Base-by-base conservation (phyloP, 345 rosid species). In the Draba incana region DNA sequence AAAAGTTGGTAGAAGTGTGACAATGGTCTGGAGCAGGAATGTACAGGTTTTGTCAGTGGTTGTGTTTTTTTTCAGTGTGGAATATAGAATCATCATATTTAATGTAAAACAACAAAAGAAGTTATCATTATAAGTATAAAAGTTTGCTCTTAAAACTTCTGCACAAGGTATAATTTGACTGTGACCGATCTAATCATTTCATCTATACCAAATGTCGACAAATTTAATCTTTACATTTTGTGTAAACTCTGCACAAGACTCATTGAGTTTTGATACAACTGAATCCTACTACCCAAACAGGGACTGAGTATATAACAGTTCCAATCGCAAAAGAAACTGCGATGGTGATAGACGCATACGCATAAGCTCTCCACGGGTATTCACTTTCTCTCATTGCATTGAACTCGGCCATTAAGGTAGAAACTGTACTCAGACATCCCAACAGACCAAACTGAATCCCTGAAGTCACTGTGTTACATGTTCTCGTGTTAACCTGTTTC, bases 371-470 rank as follows among this genome's bases (percentile, higher is more conserved):
- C 92, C 94, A 84, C 27, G 82, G 83, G 30, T 77, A 52, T 8
- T 61, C 68, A 68, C 96, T 83, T 64, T 81, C 87, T 70, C 88
- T 82, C 98, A 90, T 88, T 6, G 97, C 88, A 12, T 93, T 76
- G 81, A 87, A 93, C 86, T 93, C 98, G 0, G 96, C 92, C 42
- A 90, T 84, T 69, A 93, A 82, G 4, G 98, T 93, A 2, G 98
- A 88, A 42, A 93, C 94, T 2, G 98, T 90, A 62, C 97, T 87
- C 31, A 90, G 68, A 80, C 97, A 88, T 15, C 98, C 98, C 71
- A 87, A 48, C 20, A 93, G 76, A 41, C 98, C 98, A 2, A 93
- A 75, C 71, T 93, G 91, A 69, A 90, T 75, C 31, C 94, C 84
- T 0, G 69, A 64, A 50, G 83, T 77, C 42, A 85, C 72, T 0